These are phyloP conservation scores for Rhizoclosmatium globosum DNA, from an alignment of 192 early-diverging fungal genomes.

Conservation along the genomic window DNA sequence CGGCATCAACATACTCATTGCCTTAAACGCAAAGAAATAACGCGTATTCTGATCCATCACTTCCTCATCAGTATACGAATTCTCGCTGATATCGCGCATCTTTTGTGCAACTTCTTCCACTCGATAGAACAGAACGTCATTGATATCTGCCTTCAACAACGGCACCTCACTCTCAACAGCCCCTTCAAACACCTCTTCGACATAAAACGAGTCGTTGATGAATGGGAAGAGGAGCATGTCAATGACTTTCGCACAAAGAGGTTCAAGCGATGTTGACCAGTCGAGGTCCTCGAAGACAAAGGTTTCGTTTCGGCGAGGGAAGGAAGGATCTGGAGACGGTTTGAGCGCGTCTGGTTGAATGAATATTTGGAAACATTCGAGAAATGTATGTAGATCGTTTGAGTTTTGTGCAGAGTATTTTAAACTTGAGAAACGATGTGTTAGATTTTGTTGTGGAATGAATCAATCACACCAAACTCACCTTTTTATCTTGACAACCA, in stretches of 20 bases:
- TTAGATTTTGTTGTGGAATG: background rate
- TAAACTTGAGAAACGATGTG: background rate
- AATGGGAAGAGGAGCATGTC: constrained; percentile 47
- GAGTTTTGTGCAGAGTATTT: constrained; percentile 15
- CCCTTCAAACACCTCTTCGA: constrained; percentile 19
- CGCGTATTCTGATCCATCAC: constrained; percentile 24
- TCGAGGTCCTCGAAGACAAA: constrained; percentile 37
- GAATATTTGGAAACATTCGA: constrained; percentile 34
- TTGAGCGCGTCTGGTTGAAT: constrained; percentile 28
- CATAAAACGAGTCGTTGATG: constrained; percentile 10
- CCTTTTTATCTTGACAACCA: constrained; percentile 21
- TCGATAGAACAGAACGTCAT: constrained; percentile 5
- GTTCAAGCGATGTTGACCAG: constrained; percentile 1
- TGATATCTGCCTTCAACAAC: constrained; percentile 20
- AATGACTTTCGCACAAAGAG: constrained; percentile 18
- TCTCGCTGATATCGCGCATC: background rate
- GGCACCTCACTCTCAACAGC: background rate
- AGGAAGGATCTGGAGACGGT: background rate
- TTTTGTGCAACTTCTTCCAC: background rate
- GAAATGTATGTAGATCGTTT: constrained; percentile 14
- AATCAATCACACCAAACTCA: background rate
- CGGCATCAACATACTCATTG: constrained; percentile 3
- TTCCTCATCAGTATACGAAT: background rate
- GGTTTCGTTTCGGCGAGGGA: background rate
- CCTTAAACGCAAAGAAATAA: constrained; percentile 28